Conservation (phyloP, 345 rosid genomes). For the Corymbia maculata region DNA sequence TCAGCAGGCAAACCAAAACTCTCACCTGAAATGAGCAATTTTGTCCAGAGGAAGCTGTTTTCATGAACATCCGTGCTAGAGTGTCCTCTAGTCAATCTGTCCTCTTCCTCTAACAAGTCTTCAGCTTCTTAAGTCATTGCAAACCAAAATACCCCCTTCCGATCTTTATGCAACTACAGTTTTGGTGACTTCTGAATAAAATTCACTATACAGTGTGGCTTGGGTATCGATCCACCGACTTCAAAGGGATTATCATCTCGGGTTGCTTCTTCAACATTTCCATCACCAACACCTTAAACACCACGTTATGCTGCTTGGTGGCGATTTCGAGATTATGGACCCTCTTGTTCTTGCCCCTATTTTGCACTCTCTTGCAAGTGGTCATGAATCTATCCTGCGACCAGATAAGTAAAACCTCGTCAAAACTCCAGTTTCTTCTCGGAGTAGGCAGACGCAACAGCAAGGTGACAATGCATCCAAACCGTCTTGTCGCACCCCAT, state of each 20-base stretch:
- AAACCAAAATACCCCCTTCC: constrained; percentile 64
- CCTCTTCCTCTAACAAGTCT: constrained; percentile 50
- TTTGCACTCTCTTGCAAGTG: constrained; percentile 66
- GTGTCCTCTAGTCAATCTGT: constrained; percentile 41
- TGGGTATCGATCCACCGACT: constrained; percentile 41
- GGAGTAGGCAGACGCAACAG: too few relatives aligned
- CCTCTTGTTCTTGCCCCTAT: constrained; percentile 63
- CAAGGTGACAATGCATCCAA: too few relatives aligned
- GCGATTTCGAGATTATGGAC: constrained; percentile 64
- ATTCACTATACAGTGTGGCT: constrained; percentile 49
- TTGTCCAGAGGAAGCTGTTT: constrained; percentile 52
- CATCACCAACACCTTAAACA: constrained; percentile 48
- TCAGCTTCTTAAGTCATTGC: constrained; percentile 62
- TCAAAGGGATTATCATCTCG: constrained; percentile 55
- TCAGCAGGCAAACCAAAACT: constrained; percentile 3
- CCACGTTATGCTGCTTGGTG: constrained; percentile 64
- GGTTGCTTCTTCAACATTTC: constrained; percentile 55
- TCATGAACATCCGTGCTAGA: constrained; percentile 64
- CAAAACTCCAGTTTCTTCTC: too few relatives aligned
- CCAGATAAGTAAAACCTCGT: too few relatives aligned
- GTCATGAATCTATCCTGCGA: constrained; percentile 47
- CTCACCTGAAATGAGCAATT: constrained; percentile 67
- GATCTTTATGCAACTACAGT: constrained; percentile 64
- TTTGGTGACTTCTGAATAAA: constrained; percentile 64
- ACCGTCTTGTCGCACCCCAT: too few relatives aligned